A percentile compares a stretch with the other conserved stretches of the same genome.
Evolutionary conservation across 495 filamentous ascomycete genomes (phyloP).

Genomic region (Penicillium riverlandense): DNA sequence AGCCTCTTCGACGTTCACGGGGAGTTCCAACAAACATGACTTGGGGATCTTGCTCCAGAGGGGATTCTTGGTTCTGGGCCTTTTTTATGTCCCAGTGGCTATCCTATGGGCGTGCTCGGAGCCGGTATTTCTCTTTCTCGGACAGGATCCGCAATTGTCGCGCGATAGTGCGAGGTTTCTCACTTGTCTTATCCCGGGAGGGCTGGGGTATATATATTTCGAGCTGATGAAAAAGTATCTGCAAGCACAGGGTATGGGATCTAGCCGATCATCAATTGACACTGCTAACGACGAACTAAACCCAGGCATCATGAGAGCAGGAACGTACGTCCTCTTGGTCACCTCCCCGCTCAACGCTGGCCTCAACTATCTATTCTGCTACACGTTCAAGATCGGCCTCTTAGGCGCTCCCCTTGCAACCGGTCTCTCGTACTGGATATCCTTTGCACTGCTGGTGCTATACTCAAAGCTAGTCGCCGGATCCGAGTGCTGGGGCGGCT

Average conservation of each 20-base stretch:
- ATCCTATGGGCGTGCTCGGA: conserved; percentile 74
- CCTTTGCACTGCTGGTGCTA: conserved; percentile 68
- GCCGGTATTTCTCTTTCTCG: conserved; percentile 65
- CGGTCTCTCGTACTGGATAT: conserved; percentile 79
- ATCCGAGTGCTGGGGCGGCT: conserved; percentile 78
- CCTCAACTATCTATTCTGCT: conserved; percentile 76
- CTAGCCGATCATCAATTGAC: not conserved
- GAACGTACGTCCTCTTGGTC: conserved; percentile 79
- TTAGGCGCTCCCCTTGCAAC: conserved; percentile 80
- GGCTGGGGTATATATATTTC: conserved; percentile 86
- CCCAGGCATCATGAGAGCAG: conserved; percentile 70
- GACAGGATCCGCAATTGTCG: conserved; percentile 74
- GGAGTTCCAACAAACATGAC: conserved; percentile 73
- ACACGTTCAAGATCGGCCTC: conserved; percentile 61
- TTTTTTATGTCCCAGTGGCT: conserved; percentile 71
- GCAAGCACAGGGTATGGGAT: conserved; percentile 68
- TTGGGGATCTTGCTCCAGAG: conserved; percentile 78
- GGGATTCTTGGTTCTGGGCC: conserved; percentile 63
- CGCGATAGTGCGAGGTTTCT: conserved; percentile 70
- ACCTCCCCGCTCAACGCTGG: conserved; percentile 72
- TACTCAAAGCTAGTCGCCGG: conserved; percentile 71
- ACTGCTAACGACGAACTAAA: conserved; percentile 11
- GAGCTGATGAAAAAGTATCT: conserved; percentile 89
- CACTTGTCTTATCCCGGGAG: conserved; percentile 72
- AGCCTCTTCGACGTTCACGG: conserved; percentile 80